A percentile compares a stretch with the other conserved stretches of the same genome.
Evolutionary conservation across 805 yeast species (phyloP).

Genomic region (Yarrowia deformans): DNA sequence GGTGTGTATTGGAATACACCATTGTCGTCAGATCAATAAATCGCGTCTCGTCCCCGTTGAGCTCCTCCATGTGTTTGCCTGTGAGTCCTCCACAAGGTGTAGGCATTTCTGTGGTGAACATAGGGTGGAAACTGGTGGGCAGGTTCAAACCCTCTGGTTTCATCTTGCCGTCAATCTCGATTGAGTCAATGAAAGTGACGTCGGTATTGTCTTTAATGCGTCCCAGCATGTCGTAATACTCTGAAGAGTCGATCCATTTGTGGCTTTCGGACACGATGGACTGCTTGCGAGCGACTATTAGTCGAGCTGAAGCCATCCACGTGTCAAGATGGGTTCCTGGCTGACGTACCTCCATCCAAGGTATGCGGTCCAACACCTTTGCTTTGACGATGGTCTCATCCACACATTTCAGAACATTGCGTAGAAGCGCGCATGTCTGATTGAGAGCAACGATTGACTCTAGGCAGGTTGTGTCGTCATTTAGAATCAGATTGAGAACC

Average conservation of each 20-base stretch:
- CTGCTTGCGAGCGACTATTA: background rate
- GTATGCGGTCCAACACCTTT: background rate
- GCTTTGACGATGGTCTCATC: background rate
- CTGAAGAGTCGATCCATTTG: background rate
- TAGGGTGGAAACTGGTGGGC: background rate
- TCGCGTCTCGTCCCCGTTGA: background rate
- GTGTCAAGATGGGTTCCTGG: background rate
- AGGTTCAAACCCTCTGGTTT: background rate
- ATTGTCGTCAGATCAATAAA: slow-evolving; percentile 6
- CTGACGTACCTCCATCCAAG: slow-evolving; percentile 6
- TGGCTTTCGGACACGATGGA: background rate
- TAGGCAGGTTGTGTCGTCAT: background rate
- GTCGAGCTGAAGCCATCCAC: background rate
- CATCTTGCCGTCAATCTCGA: slow-evolving; percentile 12
- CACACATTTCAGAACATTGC: background rate
- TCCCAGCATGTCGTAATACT: background rate
- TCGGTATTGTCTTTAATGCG: background rate
- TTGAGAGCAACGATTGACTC: background rate
- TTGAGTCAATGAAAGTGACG: background rate
- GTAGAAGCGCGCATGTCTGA: background rate
- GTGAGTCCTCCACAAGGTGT: background rate
- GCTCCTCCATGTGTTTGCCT: slow-evolving; percentile 6
- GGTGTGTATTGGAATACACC: background rate
- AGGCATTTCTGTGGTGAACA: background rate
- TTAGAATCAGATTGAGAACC: background rate